phyloP scores from a whole-genome alignment of 257 asterid species.

The Coffea eugenioides region DNA sequence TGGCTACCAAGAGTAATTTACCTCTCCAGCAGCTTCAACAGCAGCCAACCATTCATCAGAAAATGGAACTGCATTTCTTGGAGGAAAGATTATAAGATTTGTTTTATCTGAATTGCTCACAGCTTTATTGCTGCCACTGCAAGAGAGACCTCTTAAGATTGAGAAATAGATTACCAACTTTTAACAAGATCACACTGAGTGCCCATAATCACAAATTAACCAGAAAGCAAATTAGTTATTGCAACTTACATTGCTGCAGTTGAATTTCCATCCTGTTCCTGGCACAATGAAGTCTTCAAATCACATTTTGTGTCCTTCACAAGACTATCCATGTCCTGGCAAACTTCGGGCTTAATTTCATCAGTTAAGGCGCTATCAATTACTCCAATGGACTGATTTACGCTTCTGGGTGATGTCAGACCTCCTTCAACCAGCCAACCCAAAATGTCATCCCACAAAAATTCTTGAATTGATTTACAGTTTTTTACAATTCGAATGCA shows the following conservation, averaged over 20 bases:
- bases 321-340: slow-evolving; percentile 29
- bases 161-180: not conserved
- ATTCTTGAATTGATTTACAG: not conserved
- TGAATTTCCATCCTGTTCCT: slow-evolving; percentile 28
- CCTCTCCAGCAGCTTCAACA: slow-evolving; percentile 99
- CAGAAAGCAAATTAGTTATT: not conserved
- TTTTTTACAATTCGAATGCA: not conserved
- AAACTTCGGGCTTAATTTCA: slow-evolving; percentile 27
- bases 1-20: slow-evolving; percentile 28
- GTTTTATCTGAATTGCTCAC: slow-evolving; percentile 32
- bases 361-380: slow-evolving; percentile 3
- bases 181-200: slow-evolving; percentile 15
- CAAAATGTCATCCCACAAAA: slow-evolving; percentile 10
- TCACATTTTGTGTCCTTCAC: slow-evolving; percentile 23
- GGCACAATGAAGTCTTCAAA: slow-evolving; percentile 24
- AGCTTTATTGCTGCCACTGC: slow-evolving; percentile 40
- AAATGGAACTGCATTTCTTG: slow-evolving; percentile 72
- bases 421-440: slow-evolving; percentile 18
- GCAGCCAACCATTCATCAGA: slow-evolving; percentile 99
- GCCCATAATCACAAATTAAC: not conserved
- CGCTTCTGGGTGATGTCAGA: slow-evolving; percentile 14
- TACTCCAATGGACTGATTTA: not conserved
- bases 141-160: slow-evolving; percentile 15
- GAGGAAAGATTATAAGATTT: slow-evolving; percentile 35
- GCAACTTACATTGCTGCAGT: slow-evolving; percentile 43